A percentile compares a stretch with the other conserved stretches of the same genome.
Conservation (phyloP, 768 basidiomycete species). For the Cystofilobasidium capitatum region DNA sequence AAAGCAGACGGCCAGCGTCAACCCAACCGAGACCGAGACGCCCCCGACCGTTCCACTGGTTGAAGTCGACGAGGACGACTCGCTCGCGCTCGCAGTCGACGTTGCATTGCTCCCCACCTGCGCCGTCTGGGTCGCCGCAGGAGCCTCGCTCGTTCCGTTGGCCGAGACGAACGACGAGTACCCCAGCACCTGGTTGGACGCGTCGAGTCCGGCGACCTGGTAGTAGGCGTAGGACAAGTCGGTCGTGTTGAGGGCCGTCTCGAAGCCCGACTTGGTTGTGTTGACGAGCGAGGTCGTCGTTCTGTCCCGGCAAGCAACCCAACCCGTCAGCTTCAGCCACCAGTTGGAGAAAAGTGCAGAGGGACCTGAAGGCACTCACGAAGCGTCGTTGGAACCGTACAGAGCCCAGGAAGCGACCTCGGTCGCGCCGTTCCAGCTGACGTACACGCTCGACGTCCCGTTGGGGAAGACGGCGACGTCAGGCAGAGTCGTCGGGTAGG, state of each 20-base stretch:
- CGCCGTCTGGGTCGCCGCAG: neutral
- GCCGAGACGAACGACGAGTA: neutral
- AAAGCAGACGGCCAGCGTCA: too few species aligned
- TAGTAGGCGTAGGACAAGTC: slow-evolving; percentile 1
- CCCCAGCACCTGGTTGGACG: neutral
- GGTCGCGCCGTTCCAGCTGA: slow-evolving; percentile 36
- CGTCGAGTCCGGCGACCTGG: slow-evolving; percentile 7
- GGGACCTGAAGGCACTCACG: neutral
- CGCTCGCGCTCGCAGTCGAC: neutral
- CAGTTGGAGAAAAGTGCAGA: neutral
- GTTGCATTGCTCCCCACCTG: neutral
- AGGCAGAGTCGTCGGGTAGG: slow-evolving; percentile 27
- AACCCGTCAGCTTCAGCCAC: too few species aligned
- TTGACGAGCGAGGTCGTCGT: slow-evolving; percentile 15
- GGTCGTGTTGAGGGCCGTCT: slow-evolving; percentile 18
- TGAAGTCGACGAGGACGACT: neutral
- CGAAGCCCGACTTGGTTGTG: slow-evolving; percentile 29
- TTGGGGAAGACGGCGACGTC: slow-evolving; percentile 23
- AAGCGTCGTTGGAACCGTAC: slow-evolving; percentile 26
- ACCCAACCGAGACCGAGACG: too few species aligned
- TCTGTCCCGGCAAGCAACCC: too few species aligned
- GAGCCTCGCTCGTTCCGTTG: neutral
- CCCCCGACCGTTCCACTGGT: too few species aligned
- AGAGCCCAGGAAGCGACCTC: slow-evolving; percentile 28
- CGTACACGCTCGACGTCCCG: slow-evolving; percentile 23